A percentile compares a stretch with the other conserved stretches of the same genome.
phyloP scores from a whole-genome alignment of 2,329 filamentous ascomycete genomes.

The Penicillium carneum region DNA sequence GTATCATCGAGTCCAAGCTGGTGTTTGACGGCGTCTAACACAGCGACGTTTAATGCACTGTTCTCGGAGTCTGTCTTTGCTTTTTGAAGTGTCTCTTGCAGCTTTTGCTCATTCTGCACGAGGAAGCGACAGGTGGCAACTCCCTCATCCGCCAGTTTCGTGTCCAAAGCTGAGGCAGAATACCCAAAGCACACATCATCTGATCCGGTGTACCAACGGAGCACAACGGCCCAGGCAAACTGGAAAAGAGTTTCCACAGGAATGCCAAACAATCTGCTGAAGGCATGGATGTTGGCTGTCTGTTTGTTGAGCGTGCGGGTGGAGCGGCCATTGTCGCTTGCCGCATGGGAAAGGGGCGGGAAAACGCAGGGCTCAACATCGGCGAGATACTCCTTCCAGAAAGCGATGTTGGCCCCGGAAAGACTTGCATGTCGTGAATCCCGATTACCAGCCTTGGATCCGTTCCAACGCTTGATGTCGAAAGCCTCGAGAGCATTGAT shows the following conservation, averaged over 20 bases:
- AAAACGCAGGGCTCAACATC: slow-evolving; percentile 58
- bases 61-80: slow-evolving; percentile 32
- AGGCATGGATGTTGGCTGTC: slow-evolving; percentile 33
- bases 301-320: slow-evolving; percentile 33
- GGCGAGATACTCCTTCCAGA: slow-evolving; percentile 57
- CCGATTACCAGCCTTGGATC: slow-evolving; percentile 23
- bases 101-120: slow-evolving; percentile 35
- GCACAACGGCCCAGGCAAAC: slow-evolving; percentile 55
- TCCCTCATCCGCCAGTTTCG: slow-evolving; percentile 37
- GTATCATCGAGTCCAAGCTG: slow-evolving; percentile 37
- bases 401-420: slow-evolving; percentile 46
- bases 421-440: slow-evolving; percentile 18
- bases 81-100: slow-evolving; percentile 34
- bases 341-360: slow-evolving; percentile 40
- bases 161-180: slow-evolving; percentile 47
- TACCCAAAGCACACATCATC: slow-evolving; percentile 58
- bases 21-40: slow-evolving; percentile 37
- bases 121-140: slow-evolving; percentile 36
- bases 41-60: slow-evolving; percentile 31
- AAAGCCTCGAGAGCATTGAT: slow-evolving; percentile 24
- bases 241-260: slow-evolving; percentile 44
- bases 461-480: slow-evolving; percentile 32
- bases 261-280: slow-evolving; percentile 34
- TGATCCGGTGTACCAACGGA: slow-evolving; percentile 53
- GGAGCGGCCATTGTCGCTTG: slow-evolving; percentile 15